phyloP scores from a whole-genome alignment of 306 rosid genomes.

The Senna tora region DNA sequence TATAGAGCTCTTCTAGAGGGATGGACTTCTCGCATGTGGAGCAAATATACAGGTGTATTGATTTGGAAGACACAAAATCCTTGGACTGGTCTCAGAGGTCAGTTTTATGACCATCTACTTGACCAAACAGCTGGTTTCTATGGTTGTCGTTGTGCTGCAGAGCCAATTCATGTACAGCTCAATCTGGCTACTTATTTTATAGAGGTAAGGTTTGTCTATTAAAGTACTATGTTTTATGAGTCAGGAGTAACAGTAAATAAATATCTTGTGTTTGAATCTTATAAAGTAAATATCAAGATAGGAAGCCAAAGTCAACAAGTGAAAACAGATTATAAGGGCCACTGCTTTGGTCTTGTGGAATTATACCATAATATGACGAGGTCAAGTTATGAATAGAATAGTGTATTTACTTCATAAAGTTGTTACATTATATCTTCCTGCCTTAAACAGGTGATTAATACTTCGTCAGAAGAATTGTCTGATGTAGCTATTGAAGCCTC shows the following conservation, averaged over 20 bases:
- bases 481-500: conserved; percentile 75
- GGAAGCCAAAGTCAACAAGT: conserved; percentile 18
- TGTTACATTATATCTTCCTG: conserved; percentile 43
- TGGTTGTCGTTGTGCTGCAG: conserved; percentile 91
- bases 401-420: not conserved
- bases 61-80: conserved; percentile 98
- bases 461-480: conserved; percentile 70
- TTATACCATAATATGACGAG: conserved; percentile 9
- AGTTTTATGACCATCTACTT: conserved; percentile 90
- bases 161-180: conserved; percentile 90
- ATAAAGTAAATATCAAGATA: conserved; percentile 19
- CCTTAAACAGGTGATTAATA: conserved; percentile 78
- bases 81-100: conserved; percentile 98
- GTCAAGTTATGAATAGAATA: conserved; percentile 24
- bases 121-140: conserved; percentile 96
- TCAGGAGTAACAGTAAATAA: not conserved
- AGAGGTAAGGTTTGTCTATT: conserved; percentile 56
- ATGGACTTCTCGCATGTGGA: conserved; percentile 93
- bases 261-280: not conserved
- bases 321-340: conserved; percentile 3
- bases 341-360: conserved; percentile 3
- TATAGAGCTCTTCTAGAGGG: conserved; percentile 94
- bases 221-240: conserved; percentile 25
- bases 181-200: conserved; percentile 74
- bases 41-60: conserved; percentile 86